Evolutionary conservation across 345 rosid species (phyloP), one percentile per base, ranked within the genome.

Genomic region (Salix caprea): DNA sequence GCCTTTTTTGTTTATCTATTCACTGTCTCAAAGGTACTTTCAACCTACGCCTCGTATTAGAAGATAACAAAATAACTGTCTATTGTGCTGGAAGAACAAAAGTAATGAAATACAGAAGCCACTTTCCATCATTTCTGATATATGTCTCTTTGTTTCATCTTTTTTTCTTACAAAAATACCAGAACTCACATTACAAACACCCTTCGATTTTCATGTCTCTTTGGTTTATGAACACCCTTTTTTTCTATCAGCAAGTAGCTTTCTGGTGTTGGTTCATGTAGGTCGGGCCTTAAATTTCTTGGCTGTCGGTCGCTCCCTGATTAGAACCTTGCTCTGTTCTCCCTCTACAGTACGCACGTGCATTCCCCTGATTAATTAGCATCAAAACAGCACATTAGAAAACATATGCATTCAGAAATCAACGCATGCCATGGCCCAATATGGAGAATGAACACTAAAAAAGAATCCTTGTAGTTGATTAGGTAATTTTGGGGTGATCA

Each of bases 291-390:
- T 61, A 67, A 40, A 65, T 74, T 70, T 50, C 28, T 77, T 48
- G 62, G 32, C 30, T 71, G 14, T 24, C 62, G 62, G 23, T 40
- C 64, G 6, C 72, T 58, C 58, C 21, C 2, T 14, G 3, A 58
- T 13, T 23, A 34, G 68, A 10, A 2, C 14, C n/a, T 34, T 21
- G n/a, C 40, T 32, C 65, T 4, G 19, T 10, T 37, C 65, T 76
- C 19, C 10, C 62, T 26, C 36, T 24, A 71, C 24, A 42, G 24
- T 28, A 21, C 70, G 13, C 42, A 39, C 21, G 39, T 36, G 32
- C 23, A 14, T 62, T 34, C 68, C 77, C 82, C 84, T 75, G 67
- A 19, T 52, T 64, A 26, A 67, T 67, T 5, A 75, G 68, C 67
- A 50, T 8, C n/a, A 34, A 58, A 72, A 64, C 10, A 23, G 70